These are phyloP conservation scores for Phytophthora citricola DNA, from an alignment of 352 stramenopile species.

Conservation along the genomic window DNA sequence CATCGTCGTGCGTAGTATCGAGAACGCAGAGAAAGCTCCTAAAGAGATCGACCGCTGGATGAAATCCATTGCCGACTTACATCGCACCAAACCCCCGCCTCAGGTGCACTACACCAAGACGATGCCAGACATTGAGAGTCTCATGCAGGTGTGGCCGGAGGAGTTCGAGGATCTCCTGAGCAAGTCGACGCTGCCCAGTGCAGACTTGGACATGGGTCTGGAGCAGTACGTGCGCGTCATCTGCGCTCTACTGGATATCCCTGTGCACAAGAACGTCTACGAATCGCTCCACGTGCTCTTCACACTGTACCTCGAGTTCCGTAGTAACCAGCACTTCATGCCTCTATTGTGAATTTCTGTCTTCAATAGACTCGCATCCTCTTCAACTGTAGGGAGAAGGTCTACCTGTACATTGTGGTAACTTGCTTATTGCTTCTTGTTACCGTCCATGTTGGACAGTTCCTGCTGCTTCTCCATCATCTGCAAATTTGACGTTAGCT, in stretches of 20 bases:
- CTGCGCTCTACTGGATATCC: constrained; percentile 95
- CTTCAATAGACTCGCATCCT: constrained; percentile 16
- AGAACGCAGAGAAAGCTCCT: constrained; percentile 93
- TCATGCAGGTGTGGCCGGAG: constrained; percentile 94
- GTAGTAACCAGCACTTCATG: constrained; percentile 95
- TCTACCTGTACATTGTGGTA: no score
- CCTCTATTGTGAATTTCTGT: constrained; percentile 28
- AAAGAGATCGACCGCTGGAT: constrained; percentile 96
- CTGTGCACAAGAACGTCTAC: constrained; percentile 94
- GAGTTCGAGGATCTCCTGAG: constrained; percentile 84
- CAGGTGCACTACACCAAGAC: constrained; percentile 94
- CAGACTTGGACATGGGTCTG: constrained; percentile 92
- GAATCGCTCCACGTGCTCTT: constrained; percentile 96
- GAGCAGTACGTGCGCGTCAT: constrained; percentile 94
- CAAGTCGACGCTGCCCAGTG: constrained; percentile 74
- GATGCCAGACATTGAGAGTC: constrained; percentile 95
- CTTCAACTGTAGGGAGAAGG: no score
- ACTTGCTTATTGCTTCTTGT: constrained; percentile 31
- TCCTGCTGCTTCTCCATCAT: constrained; percentile 62
- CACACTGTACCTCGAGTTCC: constrained; percentile 93
- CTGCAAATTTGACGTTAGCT: constrained; percentile 24
- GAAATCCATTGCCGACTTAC: constrained; percentile 94
- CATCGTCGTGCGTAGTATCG: constrained; percentile 93
- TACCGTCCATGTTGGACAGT: constrained; percentile 25
- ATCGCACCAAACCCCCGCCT: constrained; percentile 92